phyloP scores from a whole-genome alignment of 192 early-diverging fungal species.

The Radiomyces spectabilis region DNA sequence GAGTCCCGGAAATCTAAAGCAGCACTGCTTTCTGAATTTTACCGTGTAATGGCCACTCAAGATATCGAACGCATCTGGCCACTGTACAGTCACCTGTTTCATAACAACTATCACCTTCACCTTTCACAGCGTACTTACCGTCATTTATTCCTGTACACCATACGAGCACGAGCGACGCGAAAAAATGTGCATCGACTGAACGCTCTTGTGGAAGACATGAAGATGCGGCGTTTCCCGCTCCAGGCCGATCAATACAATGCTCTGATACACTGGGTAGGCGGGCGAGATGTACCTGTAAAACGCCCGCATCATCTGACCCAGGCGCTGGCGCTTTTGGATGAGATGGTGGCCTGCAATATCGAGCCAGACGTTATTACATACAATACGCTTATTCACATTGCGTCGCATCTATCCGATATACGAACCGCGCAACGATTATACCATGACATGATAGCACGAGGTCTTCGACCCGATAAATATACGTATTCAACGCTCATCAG shows the following conservation, averaged over 20 bases:
- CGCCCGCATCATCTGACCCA: constrained; percentile 18
- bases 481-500: constrained; percentile 23
- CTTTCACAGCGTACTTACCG: constrained; percentile 18
- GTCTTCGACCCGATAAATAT: constrained; percentile 11
- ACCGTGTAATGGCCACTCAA: constrained; percentile 19
- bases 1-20: no score
- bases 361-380: constrained; percentile 18
- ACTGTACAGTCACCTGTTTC: constrained; percentile 15
- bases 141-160: constrained; percentile 12
- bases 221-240: constrained; percentile 6
- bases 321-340: constrained; percentile 19
- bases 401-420: constrained; percentile 15
- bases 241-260: constrained; percentile 20
- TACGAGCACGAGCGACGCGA: constrained; percentile 6
- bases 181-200: constrained; percentile 22
- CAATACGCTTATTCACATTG: constrained; percentile 25
- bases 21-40: constrained; percentile 17
- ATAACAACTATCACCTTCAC: neutral
- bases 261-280: constrained; percentile 26
- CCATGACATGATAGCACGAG: constrained; percentile 22
- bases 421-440: constrained; percentile 27
- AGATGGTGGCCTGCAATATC: constrained; percentile 11
- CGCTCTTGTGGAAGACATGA: constrained; percentile 23
- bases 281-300: constrained; percentile 12
- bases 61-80: constrained; percentile 27